Conservation (phyloP, 139 green algal species). For the Pleodorina starrii region DNA sequence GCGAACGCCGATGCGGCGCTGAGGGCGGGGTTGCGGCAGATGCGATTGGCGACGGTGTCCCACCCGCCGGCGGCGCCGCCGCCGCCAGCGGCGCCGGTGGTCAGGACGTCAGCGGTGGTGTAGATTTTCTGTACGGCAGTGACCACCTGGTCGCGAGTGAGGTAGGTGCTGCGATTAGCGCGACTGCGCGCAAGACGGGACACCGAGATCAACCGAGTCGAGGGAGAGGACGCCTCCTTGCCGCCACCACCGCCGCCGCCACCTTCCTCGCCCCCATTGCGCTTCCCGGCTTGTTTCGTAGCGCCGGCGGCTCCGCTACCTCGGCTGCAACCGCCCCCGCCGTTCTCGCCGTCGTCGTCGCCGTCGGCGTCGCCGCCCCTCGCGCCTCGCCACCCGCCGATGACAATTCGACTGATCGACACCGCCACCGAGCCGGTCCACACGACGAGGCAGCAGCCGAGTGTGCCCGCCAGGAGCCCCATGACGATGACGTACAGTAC, state of each 20-base stretch:
- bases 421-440: not conserved
- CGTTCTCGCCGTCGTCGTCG: not conserved
- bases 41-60: not conserved
- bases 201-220: not conserved
- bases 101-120: not conserved
- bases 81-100: not conserved
- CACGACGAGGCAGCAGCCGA: not conserved
- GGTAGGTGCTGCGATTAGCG: not conserved
- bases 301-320: no score
- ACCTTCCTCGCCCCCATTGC: no score
- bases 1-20: not conserved
- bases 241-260: not conserved
- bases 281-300: no score
- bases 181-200: not conserved
- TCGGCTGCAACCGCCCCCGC: no score
- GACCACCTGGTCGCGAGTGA: not conserved
- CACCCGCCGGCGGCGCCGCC: not conserved
- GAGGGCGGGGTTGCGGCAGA: not conserved
- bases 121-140: not conserved
- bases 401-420: not conserved
- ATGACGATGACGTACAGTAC: slow-evolving; percentile 33
- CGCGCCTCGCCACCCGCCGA: not conserved
- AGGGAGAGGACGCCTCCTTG: not conserved
- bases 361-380: not conserved
- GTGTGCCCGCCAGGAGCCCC: slow-evolving; percentile 13